Evolutionary conservation across 2,329 filamentous ascomycete genomes (phyloP).

Genomic region (Botrytis hyacinthi): DNA sequence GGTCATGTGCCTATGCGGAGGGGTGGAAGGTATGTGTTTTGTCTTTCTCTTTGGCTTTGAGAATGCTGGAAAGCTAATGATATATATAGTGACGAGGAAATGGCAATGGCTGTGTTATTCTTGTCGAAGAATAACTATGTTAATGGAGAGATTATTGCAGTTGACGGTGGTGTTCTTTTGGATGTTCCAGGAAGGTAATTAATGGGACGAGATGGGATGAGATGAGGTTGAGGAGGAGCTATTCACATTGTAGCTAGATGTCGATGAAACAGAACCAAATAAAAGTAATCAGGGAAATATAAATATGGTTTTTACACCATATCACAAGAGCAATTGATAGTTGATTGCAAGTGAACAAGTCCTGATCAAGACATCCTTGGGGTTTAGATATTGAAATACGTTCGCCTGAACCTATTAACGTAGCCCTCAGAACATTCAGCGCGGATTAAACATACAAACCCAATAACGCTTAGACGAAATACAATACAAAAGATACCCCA

Average conservation of each 20-base stretch:
- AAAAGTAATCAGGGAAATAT: not conserved
- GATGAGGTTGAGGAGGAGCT: not conserved
- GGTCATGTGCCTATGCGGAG: constrained; percentile 50
- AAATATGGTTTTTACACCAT: not conserved
- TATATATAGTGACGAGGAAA: constrained; percentile 43
- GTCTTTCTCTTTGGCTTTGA: not conserved
- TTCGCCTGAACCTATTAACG: not conserved
- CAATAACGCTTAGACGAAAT: not conserved
- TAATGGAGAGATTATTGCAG: constrained; percentile 43
- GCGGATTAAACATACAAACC: not conserved
- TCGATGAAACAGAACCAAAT: not conserved
- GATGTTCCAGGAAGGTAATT: constrained; percentile 37
- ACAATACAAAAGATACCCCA: too few relatives aligned
- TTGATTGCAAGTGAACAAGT: not conserved
- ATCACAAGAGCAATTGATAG: not conserved
- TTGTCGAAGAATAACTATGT: constrained; percentile 44
- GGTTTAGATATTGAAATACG: not conserved
- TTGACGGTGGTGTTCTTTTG: constrained; percentile 51
- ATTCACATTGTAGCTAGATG: not conserved
- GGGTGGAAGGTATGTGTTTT: constrained; percentile 42
- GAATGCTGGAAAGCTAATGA: not conserved
- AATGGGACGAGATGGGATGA: not conserved
- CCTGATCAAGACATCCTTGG: not conserved
- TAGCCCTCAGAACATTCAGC: not conserved
- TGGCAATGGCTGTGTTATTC: constrained; percentile 56